phyloP scores from a whole-genome alignment of 495 filamentous ascomycete genomes.

The Apiosordaria backusii region DNA sequence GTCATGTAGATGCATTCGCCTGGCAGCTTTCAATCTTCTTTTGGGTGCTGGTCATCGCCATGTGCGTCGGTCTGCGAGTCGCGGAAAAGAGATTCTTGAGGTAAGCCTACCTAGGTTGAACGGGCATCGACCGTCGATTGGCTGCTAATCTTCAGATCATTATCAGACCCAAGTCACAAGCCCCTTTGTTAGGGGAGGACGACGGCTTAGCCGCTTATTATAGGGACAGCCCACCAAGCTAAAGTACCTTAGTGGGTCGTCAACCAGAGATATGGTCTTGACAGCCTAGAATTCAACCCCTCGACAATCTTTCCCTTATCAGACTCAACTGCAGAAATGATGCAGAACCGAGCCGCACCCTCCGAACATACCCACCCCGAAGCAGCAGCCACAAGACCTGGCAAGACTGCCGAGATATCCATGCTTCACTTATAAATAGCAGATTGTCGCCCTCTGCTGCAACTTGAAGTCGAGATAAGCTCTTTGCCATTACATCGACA shows the following conservation, averaged over 20 bases:
- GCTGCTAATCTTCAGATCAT: background rate
- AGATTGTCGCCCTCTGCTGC: background rate
- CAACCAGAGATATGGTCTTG: no score
- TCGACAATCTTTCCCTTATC: background rate
- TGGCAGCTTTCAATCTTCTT: constrained; percentile 40
- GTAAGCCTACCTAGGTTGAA: background rate
- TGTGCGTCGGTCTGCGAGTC: constrained; percentile 1
- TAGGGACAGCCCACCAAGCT: background rate
- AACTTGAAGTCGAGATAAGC: background rate
- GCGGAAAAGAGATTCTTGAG: background rate
- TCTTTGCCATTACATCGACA: background rate
- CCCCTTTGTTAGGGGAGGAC: background rate
- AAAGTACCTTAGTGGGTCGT: background rate
- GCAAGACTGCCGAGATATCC: background rate
- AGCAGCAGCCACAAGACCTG: background rate
- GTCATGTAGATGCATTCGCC: constrained; percentile 29
- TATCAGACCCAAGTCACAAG: background rate
- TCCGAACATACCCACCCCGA: background rate
- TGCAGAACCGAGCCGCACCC: background rate
- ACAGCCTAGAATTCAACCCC: background rate
- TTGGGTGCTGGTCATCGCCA: constrained; percentile 31
- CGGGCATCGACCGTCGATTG: no score
- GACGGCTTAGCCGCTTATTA: background rate
- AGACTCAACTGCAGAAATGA: background rate
- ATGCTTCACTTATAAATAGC: background rate